Base-by-base conservation (phyloP, 176 grass and related monocot species). In the Pharus latifolius region DNA sequence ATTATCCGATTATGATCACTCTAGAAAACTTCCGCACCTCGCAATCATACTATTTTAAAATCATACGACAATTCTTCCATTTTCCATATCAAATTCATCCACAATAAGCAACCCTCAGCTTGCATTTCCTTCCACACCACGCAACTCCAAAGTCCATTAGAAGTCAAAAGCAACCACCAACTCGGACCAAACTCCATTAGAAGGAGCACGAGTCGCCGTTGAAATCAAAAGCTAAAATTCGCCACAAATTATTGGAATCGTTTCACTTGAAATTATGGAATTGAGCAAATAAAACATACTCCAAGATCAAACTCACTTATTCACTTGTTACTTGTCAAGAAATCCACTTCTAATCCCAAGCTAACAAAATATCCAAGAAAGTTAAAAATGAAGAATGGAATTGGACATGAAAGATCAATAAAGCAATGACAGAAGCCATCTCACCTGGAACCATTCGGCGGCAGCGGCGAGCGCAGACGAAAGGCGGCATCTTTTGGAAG, bases 401-500 rank as follows among this genome's bases (percentile, higher is more conserved):
- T 41, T 12, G 17, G 50, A 30, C 18, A 16, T 16, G 18, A 28
- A 13, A 53, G 0, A 1, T 38, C 7, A n/a, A 11, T 12, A 19
- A 23, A 24, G 32, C 41, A 33, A 41, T 16, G 19, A 20, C 14
- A 54, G 67, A 15, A 29, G 6, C 6, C 67, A 67, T 24, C 46
- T 20, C 16, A 80, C 86, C 80, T 79, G 64, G 70, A 77, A 67
- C 77, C 87, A 84, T 42, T 26, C 56, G 10, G 38, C 54, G 61
- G 38, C 77, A 50, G 63, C n/a, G 69, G 77, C 31, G 51, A 84
- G 70, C 19, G 72, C 73, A 15, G 77, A 79, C 12, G 71, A 65
- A 49, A 86, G 72, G 57, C 77, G 83, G 65, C 83, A 86, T 19
- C 26, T 27, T 20, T 54, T 64, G 65, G 49, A 57, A 31, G 56